These are phyloP conservation scores for Penicillium goetzii DNA, from an alignment of 495 filamentous ascomycete species.

Conservation along the genomic window DNA sequence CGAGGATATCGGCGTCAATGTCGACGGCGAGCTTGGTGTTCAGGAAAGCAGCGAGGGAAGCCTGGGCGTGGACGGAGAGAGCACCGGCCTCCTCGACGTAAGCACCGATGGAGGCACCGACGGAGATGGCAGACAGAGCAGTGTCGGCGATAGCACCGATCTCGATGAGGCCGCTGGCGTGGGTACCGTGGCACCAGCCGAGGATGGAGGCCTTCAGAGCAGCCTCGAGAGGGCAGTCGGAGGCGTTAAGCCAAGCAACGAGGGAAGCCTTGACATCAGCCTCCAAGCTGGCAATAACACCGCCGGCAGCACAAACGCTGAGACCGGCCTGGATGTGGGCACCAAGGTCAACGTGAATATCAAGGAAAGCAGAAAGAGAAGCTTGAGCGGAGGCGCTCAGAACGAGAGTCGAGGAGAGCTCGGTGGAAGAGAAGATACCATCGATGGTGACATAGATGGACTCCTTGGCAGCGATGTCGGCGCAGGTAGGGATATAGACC, in stretches of 20 bases:
- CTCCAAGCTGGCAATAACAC: conserved; percentile 38
- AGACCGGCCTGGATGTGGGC: conserved; percentile 42
- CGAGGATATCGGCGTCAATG: conserved; percentile 37
- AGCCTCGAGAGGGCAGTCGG: conserved; percentile 37
- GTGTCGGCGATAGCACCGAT: conserved; percentile 34
- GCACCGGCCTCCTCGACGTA: conserved; percentile 38
- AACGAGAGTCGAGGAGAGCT: conserved; percentile 37
- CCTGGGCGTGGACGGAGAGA: conserved; percentile 37
- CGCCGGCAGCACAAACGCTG: conserved; percentile 43
- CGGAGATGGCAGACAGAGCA: conserved; percentile 41
- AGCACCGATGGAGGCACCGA: conserved; percentile 41
- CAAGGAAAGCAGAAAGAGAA: conserved; percentile 36
- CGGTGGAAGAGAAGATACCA: conserved; percentile 42
- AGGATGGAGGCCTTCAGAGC: conserved; percentile 39
- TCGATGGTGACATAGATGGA: conserved; percentile 45
- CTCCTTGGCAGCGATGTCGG: conserved; percentile 44
- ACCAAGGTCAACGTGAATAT: conserved; percentile 28
- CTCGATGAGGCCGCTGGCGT: conserved; percentile 34
- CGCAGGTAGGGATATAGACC: conserved; percentile 43
- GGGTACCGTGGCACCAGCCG: conserved; percentile 42
- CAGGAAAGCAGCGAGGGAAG: conserved; percentile 44
- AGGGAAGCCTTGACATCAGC: conserved; percentile 42
- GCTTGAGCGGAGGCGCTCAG: conserved; percentile 39
- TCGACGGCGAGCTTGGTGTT: conserved; percentile 32
- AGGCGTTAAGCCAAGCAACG: conserved; percentile 37